Percentiles rank a stretch among this genome's conserved stretches.
Conservation (phyloP, 2,329 filamentous ascomycete species). For the Colletotrichum tropicicola region DNA sequence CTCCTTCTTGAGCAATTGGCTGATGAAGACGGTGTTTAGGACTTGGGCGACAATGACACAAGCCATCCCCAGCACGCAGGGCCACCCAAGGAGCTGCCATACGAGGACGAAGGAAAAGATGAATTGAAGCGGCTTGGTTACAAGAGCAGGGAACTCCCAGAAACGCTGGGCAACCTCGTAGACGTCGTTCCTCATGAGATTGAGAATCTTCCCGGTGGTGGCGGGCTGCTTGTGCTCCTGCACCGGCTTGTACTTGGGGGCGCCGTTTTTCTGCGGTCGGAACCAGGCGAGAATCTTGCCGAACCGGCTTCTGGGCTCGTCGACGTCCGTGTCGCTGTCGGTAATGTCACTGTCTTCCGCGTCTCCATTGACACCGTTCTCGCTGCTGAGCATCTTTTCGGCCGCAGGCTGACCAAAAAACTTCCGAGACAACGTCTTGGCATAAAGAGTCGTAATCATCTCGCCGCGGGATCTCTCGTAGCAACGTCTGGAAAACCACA, state of each 20-base stretch:
- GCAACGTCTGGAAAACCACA: slow-evolving; percentile 85
- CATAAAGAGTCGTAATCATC: slow-evolving; percentile 85
- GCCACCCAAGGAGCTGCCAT: slow-evolving; percentile 81
- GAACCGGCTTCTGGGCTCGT: slow-evolving; percentile 3
- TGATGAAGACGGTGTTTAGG: slow-evolving; percentile 74
- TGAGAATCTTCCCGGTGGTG: slow-evolving; percentile 90
- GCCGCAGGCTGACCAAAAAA: slow-evolving; percentile 47
- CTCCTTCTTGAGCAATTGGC: slow-evolving; percentile 74
- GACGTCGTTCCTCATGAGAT: slow-evolving; percentile 83
- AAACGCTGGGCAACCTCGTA: slow-evolving; percentile 86
- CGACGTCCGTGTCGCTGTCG: neutral
- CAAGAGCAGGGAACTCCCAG: slow-evolving; percentile 84
- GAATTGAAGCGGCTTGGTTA: slow-evolving; percentile 81
- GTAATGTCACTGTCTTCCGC: slow-evolving; percentile 28
- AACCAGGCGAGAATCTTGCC: slow-evolving; percentile 19
- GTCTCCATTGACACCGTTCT: slow-evolving; percentile 33
- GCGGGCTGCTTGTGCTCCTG: slow-evolving; percentile 64
- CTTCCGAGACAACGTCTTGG: slow-evolving; percentile 78
- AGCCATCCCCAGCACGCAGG: slow-evolving; percentile 77
- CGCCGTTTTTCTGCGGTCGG: neutral
- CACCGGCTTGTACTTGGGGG: slow-evolving; percentile 32
- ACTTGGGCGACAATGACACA: slow-evolving; percentile 75
- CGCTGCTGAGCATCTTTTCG: slow-evolving; percentile 35
- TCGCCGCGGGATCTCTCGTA: slow-evolving; percentile 89
- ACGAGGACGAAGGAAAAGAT: slow-evolving; percentile 77